Evolutionary conservation across 2,329 filamentous ascomycete genomes (phyloP), one percentile per base, ranked within the genome.

Genomic region (Colletotrichum higginsianum): DNA sequence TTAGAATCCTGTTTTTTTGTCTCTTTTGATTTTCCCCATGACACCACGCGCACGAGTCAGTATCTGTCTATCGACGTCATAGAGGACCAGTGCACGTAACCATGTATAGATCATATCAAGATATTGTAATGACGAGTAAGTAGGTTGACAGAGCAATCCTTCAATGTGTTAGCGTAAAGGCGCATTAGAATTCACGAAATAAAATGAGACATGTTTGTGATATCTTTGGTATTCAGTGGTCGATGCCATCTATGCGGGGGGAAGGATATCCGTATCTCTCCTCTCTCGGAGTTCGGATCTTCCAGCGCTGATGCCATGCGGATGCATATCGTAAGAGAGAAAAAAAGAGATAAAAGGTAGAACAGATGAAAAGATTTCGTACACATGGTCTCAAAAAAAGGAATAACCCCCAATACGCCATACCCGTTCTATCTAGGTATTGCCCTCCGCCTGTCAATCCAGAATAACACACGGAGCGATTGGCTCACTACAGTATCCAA

Each of bases 361-460:
- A 55, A 55, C 47, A 62, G n/a, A 67, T 23, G 23, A 35, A 67
- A 71, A 71, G 46, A 35, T 35, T 35, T 67, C 63, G 67, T 71
- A 67, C 67, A 71, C 44, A 49, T 71, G 56, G 61, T 55, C 53
- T 58, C 61, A 57, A 35, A 69, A 69, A 66, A 50, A 35, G 66
- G 66, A 66, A 56, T 49, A 44, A 44, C 21, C 35, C 40, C 63
- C 55, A 57, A 57, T 58, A 67, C 67, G 67, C 67, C 67, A 67
- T 71, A 71, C 49, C 63, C 64, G 49, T 71, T 35, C 67, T 71
- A 67, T 71, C 44, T 67, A 67, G 57, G 67, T 71, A 71, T 62
- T 35, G 30, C 49, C 49, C 35, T 35, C 21, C 13, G 61, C 46
- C 52, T 23, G 42, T 35, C 57, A 23, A 4, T 12, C 18, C 53